These are phyloP conservation scores for Botryosphaeria dothidea DNA, from an alignment of 2,329 filamentous ascomycete genomes.

Conservation along the genomic window DNA sequence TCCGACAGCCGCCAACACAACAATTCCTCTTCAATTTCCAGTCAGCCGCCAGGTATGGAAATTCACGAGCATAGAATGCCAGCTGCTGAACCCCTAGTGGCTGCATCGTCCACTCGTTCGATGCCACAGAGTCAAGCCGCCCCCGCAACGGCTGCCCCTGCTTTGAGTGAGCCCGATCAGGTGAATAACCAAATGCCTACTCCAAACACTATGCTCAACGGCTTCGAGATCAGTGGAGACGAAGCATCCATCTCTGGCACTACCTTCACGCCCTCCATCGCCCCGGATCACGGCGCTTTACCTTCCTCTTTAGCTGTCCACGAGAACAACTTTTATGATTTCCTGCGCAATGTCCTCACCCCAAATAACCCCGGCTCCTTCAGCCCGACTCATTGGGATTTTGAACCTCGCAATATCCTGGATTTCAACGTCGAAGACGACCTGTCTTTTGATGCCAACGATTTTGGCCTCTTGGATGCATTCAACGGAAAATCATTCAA, in stretches of 20 bases:
- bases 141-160: not conserved
- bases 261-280: not conserved
- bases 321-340: conserved; percentile 18
- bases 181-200: conserved; percentile 17
- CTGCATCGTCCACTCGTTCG: not conserved
- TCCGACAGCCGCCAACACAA: conserved; percentile 18
- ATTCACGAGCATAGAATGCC: not conserved
- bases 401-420: conserved; percentile 44
- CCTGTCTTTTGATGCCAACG: conserved; percentile 47
- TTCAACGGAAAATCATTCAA: conserved; percentile 48
- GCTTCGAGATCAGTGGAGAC: conserved; percentile 17
- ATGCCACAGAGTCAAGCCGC: not conserved
- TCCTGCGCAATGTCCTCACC: conserved; percentile 15
- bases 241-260: conserved; percentile 1
- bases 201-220: conserved; percentile 13
- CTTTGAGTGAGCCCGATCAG: not conserved
- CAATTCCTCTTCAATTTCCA: conserved; percentile 28
- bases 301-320: not conserved
- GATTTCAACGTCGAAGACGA: conserved; percentile 48
- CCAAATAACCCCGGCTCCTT: conserved; percentile 4
- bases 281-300: not conserved
- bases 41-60: conserved; percentile 25
- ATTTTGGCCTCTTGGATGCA: conserved; percentile 46
- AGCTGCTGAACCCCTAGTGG: not conserved
- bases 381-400: conserved; percentile 16